Percentiles rank a stretch among this genome's conserved stretches.
Conservation (phyloP, 1,284 basidiomycete species). For the Hypsizygus ulmarius region DNA sequence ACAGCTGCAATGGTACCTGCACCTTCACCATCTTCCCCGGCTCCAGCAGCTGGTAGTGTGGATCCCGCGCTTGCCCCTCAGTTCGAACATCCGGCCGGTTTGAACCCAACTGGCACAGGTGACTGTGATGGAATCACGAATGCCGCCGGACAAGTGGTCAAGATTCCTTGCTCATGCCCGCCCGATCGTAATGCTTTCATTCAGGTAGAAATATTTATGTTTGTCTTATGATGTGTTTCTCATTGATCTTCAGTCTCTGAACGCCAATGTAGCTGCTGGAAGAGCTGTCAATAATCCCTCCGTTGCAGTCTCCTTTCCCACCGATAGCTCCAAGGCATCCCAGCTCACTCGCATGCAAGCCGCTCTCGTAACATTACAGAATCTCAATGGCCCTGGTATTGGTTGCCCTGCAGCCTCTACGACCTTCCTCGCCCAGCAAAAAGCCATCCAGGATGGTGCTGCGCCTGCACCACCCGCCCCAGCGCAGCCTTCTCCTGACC, state of each 20-base stretch:
- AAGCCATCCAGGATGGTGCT: constrained; percentile 37
- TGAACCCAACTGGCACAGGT: constrained; percentile 52
- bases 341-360: constrained; percentile 51
- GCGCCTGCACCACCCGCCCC: constrained; percentile 13
- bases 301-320: constrained; percentile 56
- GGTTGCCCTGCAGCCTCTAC: constrained; percentile 56
- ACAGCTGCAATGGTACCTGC: constrained; percentile 18
- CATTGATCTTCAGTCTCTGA: constrained; percentile 39
- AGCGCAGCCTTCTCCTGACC: constrained; percentile 13
- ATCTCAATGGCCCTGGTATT: constrained; percentile 48
- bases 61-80: constrained; percentile 48
- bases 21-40: constrained; percentile 14
- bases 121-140: constrained; percentile 57
- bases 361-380: constrained; percentile 50
- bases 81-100: constrained; percentile 45
- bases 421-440: constrained; percentile 44
- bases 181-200: constrained; percentile 53
- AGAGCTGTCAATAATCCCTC: constrained; percentile 57
- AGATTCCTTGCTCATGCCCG: constrained; percentile 63
- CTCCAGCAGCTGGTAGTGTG: constrained; percentile 31
- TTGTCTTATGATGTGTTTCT: background rate
- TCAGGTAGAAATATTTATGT: constrained; percentile 30
- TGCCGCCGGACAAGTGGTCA: constrained; percentile 47
- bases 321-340: constrained; percentile 50
- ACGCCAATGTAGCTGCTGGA: constrained; percentile 57